phyloP scores from a whole-genome alignment of 306 rosid genomes.

The Prunus kanzakura region DNA sequence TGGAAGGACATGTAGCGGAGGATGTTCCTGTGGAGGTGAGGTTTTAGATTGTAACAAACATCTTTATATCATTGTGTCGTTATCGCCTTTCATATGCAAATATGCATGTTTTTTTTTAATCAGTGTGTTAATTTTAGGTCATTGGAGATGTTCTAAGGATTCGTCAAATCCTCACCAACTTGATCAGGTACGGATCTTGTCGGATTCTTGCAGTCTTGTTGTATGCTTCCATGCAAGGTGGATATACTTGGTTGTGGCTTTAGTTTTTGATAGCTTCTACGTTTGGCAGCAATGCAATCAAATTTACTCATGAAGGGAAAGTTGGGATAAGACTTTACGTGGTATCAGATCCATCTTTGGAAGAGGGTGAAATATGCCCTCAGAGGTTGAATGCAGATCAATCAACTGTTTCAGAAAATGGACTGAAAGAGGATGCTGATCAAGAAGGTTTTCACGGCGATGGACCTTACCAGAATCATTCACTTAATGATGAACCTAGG shows the following conservation, averaged over 20 bases:
- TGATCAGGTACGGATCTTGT: constrained; percentile 54
- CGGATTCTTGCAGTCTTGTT: neutral
- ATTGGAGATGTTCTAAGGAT: constrained; percentile 90
- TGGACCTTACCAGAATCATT: constrained; percentile 32
- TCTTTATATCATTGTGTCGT: neutral
- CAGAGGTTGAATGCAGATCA: constrained; percentile 35
- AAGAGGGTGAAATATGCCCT: constrained; percentile 40
- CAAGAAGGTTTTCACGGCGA: constrained; percentile 36
- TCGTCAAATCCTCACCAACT: constrained; percentile 89
- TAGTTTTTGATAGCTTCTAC: constrained; percentile 13
- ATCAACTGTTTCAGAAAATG: constrained; percentile 36
- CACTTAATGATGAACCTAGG: constrained; percentile 40
- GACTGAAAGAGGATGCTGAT: constrained; percentile 46
- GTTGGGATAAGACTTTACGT: constrained; percentile 80
- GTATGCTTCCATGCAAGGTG: too few relatives aligned
- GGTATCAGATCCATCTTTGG: constrained; percentile 52
- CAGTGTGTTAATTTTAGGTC: constrained; percentile 46
- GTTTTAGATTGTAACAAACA: neutral
- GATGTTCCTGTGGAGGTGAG: constrained; percentile 90
- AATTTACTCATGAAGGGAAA: constrained; percentile 94
- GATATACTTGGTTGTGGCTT: neutral
- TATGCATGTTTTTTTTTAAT: too few relatives aligned
- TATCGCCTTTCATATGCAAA: neutral
- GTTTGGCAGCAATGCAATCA: constrained; percentile 79
- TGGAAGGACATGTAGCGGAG: constrained; percentile 87